A percentile compares a stretch with the other conserved stretches of the same genome.
These are phyloP conservation scores for Trametes polyzona DNA, from an alignment of 1,284 basidiomycete species.

Conservation along the genomic window DNA sequence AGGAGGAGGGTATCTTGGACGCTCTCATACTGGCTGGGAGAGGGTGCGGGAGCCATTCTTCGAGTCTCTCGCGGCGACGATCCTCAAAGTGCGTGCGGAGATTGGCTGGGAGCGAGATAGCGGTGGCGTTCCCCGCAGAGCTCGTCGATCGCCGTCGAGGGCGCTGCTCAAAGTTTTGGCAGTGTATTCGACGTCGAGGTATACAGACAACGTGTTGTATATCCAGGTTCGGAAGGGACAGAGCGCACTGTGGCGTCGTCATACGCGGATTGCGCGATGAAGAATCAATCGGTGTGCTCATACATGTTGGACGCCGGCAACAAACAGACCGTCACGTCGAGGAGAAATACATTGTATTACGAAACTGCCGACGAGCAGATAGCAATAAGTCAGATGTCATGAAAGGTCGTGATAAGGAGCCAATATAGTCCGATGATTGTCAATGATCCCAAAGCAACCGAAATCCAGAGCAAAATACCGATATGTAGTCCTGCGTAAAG, in stretches of 20 bases:
- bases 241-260: neutral
- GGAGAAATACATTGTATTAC: conserved; percentile 18
- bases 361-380: conserved; percentile 16
- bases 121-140: neutral
- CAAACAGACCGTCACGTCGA: neutral
- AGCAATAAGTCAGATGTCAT: conserved; percentile 27
- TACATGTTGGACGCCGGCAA: neutral
- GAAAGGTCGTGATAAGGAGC: conserved; percentile 12
- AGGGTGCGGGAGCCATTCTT: conserved; percentile 10
- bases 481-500: neutral
- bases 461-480: neutral
- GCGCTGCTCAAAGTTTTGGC: conserved; percentile 7
- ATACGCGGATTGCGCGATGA: conserved; percentile 14
- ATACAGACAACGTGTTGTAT: neutral
- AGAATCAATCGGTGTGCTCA: neutral
- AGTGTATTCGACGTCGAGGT: neutral
- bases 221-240: neutral
- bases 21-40: conserved; percentile 23
- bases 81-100: neutral
- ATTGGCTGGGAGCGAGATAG: neutral
- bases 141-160: neutral
- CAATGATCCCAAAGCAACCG: neutral
- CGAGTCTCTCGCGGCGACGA: neutral
- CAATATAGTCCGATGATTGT: conserved; percentile 2
- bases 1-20: conserved; percentile 50